A percentile compares a stretch with the other conserved stretches of the same genome.
These are phyloP conservation scores for Fusarium neocosmosporiellum DNA, from an alignment of 2,329 filamentous ascomycete genomes.

Conservation along the genomic window DNA sequence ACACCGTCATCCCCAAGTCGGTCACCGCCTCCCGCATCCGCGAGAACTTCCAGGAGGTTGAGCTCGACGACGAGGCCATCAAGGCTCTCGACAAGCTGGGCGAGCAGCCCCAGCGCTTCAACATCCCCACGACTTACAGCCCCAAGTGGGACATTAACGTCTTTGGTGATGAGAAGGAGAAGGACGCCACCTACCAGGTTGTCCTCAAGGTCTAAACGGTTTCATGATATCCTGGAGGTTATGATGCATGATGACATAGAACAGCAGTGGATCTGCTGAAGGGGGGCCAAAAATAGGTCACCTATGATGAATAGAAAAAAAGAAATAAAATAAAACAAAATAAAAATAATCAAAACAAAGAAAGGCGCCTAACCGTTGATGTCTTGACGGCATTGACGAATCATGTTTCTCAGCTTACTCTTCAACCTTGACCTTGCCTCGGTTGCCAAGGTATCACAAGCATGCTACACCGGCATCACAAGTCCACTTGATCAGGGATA, in stretches of 20 bases:
- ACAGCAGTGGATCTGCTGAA: slow-evolving; percentile 5
- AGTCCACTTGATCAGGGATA: background rate
- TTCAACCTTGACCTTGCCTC: background rate
- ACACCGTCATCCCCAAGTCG: slow-evolving; percentile 80
- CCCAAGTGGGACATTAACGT: slow-evolving; percentile 68
- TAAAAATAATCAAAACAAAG: slow-evolving; percentile 15
- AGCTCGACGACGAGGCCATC: slow-evolving; percentile 69
- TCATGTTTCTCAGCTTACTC: background rate
- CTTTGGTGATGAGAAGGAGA: slow-evolving; percentile 65
- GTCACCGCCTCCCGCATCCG: slow-evolving; percentile 75
- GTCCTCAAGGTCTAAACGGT: slow-evolving; percentile 46
- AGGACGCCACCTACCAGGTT: slow-evolving; percentile 60
- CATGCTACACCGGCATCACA: background rate
- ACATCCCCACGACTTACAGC: slow-evolving; percentile 58
- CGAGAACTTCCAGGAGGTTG: slow-evolving; percentile 75
- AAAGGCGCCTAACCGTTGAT: background rate
- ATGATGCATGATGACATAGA: slow-evolving; percentile 34
- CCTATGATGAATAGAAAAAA: slow-evolving; percentile 11
- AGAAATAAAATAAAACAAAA: background rate
- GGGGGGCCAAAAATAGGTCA: background rate
- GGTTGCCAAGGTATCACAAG: slow-evolving; percentile 2
- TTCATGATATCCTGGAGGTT: slow-evolving; percentile 31
- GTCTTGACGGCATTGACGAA: background rate
- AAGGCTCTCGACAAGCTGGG: slow-evolving; percentile 71
- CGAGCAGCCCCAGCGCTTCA: slow-evolving; percentile 59